These are phyloP conservation scores for Mucor saturninus DNA, from an alignment of 371 early-diverging fungal genomes.

Conservation along the genomic window DNA sequence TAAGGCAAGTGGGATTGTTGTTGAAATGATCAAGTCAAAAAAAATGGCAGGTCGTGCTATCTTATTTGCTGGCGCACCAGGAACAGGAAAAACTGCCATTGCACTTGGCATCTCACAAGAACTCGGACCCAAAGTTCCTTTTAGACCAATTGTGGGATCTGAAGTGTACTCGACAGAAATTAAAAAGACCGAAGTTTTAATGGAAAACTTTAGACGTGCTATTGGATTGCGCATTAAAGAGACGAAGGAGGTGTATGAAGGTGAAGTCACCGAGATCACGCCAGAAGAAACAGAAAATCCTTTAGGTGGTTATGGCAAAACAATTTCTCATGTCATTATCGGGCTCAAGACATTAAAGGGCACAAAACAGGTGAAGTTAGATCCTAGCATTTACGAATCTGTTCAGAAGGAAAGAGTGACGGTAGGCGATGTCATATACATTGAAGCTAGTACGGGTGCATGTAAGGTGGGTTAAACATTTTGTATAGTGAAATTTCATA, in stretches of 20 bases:
- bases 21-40: constrained; percentile 92
- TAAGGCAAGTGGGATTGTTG: constrained; percentile 89
- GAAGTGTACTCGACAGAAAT: constrained; percentile 98
- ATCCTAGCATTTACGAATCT: constrained; percentile 96
- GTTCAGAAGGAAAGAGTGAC: constrained; percentile 96
- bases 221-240: constrained; percentile 98
- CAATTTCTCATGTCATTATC: constrained; percentile 94
- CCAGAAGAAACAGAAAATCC: constrained; percentile 97
- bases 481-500: too few relatives aligned
- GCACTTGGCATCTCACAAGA: constrained; percentile 96
- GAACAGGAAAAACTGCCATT: constrained; percentile 94
- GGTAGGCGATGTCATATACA: constrained; percentile 98
- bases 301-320: constrained; percentile 92
- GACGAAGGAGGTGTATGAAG: constrained; percentile 98
- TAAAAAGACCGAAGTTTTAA: constrained; percentile 98
- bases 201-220: constrained; percentile 98
- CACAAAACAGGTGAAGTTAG: constrained; percentile 96
- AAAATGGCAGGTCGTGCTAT: constrained; percentile 98
- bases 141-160: constrained; percentile 97
- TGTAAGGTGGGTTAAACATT: constrained; percentile 72
- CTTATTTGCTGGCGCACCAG: constrained; percentile 96
- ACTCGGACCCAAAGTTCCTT: constrained; percentile 96
- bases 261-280: constrained; percentile 98
- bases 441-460: constrained; percentile 97
- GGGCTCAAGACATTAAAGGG: constrained; percentile 98